Evolutionary conservation across 192 early-diverging fungal genomes (phyloP), one percentile per base, ranked within the genome.

Genomic region (Rhizophagus prolifer): DNA sequence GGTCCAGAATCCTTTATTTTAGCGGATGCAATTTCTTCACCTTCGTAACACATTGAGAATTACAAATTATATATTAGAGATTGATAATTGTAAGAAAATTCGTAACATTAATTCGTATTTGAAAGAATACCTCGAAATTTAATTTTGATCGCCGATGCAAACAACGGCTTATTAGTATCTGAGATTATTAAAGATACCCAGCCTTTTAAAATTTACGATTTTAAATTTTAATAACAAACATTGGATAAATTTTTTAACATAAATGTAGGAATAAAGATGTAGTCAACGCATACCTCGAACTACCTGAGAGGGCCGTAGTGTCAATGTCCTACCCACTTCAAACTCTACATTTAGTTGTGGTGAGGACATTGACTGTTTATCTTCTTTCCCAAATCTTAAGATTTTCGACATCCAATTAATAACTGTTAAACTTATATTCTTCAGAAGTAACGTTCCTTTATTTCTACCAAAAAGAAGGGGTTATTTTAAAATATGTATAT

Each of bases 251-350:
- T 63, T n/a, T 41, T 36, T 36, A 38, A 38, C 36, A 38, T 38
- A 38, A 38, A 38, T 38, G 5, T 8, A 36, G 34, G 34, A 36
- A 36, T 36, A 36, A 36, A 8, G 36, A 38, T 38, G 21, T n/a
- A n/a, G n/a, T 19, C 21, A 19, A n/a, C 31, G 58, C 34, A 58
- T 72, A 72, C 70, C 70, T 72, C 70, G 50, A 21, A 72, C 70
- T 30, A 72, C 30, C 19, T 72, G 54, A 58, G 46, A n/a, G 30
- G 70, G 70, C 31, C 70, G 44, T 50, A 72, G 7, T 58, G 25
- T 25, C 14, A 72, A 34, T 2, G 70, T 30, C 54, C 46, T 72
- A 54, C 70, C 70, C 0, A 72, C 70, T 30, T 72, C 70, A 72
- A 72, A 72, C 8, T 72, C 70, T 1, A 72, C 31, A 14, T 47